Base-by-base conservation (phyloP, 2,329 filamentous ascomycete species). In the Colletotrichum abscissum region DNA sequence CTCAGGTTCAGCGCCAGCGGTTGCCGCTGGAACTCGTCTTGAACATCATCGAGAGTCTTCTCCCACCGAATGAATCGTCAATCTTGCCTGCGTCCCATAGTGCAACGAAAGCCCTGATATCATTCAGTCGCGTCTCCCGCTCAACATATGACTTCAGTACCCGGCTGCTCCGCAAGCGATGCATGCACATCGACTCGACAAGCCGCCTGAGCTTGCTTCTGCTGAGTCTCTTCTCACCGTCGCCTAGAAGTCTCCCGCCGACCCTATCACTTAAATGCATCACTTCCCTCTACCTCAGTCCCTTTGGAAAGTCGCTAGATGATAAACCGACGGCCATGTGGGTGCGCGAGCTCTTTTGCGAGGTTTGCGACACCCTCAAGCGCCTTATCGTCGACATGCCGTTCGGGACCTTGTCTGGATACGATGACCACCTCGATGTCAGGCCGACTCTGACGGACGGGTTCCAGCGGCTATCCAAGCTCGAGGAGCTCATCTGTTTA, bases 401-500 rank as follows among this genome's bases (percentile, higher is more conserved):
- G 7, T 83, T 88, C 58, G 80, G 83, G 26, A 85, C 80, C 65
- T 78, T 87, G 19, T 81, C 84, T 33, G 82, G 81, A 1, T 80
- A 82, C 28, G 81, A 86, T 35, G 86, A 88, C 68, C 81, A 83
- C 69, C 76, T 84, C 78, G 78, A 77, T 69, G 79, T 85, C 57
- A 80, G 82, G 52, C 80, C 77, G 33, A 83, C 82, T 5, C 81
- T 89, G 8, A 82, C 83, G 12, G 81, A 85, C n/a, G 87, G 85
- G 0, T 87, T 89, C 69, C 77, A 80, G 75, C 77, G 81, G 58
- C 81, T 89, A 0, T 78, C 81, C 52, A 78, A 75, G 38, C 79
- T 89, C 9, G 84, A 88, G 69, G 86, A 88, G 75, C 86, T 89
- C 68, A 83, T 85, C 55, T 86, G 84, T 76, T 80, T 87, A 24